These are phyloP conservation scores for Collybiopsis confluens DNA, from an alignment of 768 basidiomycete genomes.

Conservation along the genomic window DNA sequence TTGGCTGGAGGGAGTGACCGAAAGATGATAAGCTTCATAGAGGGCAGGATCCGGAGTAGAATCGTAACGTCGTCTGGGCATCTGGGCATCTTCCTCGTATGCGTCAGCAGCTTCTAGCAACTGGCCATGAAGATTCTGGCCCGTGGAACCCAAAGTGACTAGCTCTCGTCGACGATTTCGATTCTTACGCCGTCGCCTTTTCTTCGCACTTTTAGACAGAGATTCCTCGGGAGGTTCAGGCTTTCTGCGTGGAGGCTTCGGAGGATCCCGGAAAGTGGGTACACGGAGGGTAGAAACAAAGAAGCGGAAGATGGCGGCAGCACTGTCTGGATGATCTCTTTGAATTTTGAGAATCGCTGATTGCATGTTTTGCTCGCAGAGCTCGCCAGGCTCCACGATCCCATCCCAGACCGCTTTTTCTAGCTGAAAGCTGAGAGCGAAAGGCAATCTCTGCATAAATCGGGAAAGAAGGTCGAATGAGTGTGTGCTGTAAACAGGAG, in stretches of 20 bases:
- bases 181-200: neutral
- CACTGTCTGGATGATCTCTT: neutral
- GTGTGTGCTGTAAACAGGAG: neutral
- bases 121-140: neutral
- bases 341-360: neutral
- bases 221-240: neutral
- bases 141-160: neutral
- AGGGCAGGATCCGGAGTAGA: neutral
- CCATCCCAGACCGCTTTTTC: conserved; percentile 5
- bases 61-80: neutral
- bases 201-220: neutral
- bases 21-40: conserved; percentile 2
- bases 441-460: neutral
- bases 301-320: neutral
- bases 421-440: conserved; percentile 2
- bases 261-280: neutral
- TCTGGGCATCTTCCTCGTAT: neutral
- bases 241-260: neutral
- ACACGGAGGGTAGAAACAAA: conserved; percentile 1
- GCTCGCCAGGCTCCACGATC: neutral
- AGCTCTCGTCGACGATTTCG: neutral
- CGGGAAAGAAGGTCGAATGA: neutral
- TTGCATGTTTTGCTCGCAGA: neutral
- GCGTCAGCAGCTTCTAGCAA: neutral
- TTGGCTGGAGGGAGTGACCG: conserved; percentile 4